A percentile compares a stretch with the other conserved stretches of the same genome.
Evolutionary conservation across 73 alveolate species (phyloP).

Genomic region (Stentor roeselii): DNA sequence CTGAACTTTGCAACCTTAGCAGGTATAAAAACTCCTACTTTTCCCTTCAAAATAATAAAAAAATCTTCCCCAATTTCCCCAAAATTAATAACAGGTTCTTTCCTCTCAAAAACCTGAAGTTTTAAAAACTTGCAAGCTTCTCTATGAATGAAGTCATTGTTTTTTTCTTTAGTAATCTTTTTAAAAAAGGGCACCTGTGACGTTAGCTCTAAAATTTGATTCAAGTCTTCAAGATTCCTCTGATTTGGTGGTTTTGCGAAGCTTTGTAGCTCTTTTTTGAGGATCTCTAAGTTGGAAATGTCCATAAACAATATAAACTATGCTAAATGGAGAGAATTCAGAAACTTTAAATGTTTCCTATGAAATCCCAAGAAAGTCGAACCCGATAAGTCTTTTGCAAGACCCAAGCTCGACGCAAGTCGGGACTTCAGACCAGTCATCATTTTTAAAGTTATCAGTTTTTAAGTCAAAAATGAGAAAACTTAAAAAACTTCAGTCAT

Average conservation of each 20-base stretch:
- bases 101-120: background rate
- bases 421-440: too few species aligned
- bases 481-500: too few species aligned
- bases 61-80: conserved; percentile 5
- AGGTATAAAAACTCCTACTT: background rate
- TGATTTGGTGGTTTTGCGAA: background rate
- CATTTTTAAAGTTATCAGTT: too few species aligned
- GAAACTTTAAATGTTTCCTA: too few species aligned
- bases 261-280: background rate
- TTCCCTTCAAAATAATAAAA: background rate
- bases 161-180: conserved; percentile 12
- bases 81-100: background rate
- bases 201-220: background rate
- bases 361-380: too few species aligned
- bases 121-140: background rate
- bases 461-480: too few species aligned
- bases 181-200: conserved; percentile 13
- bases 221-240: background rate
- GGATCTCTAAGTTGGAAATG: background rate
- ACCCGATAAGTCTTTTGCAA: too few species aligned
- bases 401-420: too few species aligned
- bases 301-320: too few species aligned
- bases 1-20: background rate
- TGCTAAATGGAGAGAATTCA: too few species aligned
- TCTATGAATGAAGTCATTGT: background rate